Base-by-base conservation (phyloP, 2,329 filamentous ascomycete species). In the Penicillium sclerotiorum region DNA sequence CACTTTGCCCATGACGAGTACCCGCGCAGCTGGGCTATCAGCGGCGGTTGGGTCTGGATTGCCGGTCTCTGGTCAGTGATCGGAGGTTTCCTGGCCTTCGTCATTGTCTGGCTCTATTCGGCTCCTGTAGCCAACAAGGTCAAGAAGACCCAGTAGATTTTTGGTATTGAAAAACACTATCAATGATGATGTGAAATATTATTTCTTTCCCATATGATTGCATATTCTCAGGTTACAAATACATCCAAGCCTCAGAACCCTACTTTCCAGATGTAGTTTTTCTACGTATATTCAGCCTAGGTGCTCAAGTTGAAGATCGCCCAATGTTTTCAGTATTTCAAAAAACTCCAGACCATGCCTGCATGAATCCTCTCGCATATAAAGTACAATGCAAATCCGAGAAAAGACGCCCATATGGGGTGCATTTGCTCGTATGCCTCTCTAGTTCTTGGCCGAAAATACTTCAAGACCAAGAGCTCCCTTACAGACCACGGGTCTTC, bases 1-100 rank as follows among this genome's bases (percentile, higher is more conserved):
- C 94, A 99, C 77, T 94, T 96, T 75, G 94, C 94, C 7, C 94
- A 99, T 78, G 87, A 99, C 70, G 94, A 99, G 78, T 99, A 89
- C 83, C 89, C 91, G 25, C 83, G 94, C 63, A 95, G 89, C 72
- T 97, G 85, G 77, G 84, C 82, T 67, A 99, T 99, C 69, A 89
- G 83, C 54, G 92, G 87, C 35, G 93, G 91, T 3, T 97, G 90
- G 89, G 90, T 93, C 9, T 97, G 93, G 90, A 89, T 99, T 66
- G 81, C 86, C 0, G 93, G 94, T 52, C 89, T 97, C 53, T 88
- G 83, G 68, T 86, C 87, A 42, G 96, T 95, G 2, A 82, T 96
- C 47, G 79, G 78, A 9, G 94, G 91, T 7, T 99, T 92, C 82
- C 58, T 97, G 55, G 83, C 78, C 0, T 97, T 99, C 73, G 89